A percentile compares a stretch with the other conserved stretches of the same genome.
Conservation (phyloP, 768 basidiomycete species). For the Tylopilus felleus region DNA sequence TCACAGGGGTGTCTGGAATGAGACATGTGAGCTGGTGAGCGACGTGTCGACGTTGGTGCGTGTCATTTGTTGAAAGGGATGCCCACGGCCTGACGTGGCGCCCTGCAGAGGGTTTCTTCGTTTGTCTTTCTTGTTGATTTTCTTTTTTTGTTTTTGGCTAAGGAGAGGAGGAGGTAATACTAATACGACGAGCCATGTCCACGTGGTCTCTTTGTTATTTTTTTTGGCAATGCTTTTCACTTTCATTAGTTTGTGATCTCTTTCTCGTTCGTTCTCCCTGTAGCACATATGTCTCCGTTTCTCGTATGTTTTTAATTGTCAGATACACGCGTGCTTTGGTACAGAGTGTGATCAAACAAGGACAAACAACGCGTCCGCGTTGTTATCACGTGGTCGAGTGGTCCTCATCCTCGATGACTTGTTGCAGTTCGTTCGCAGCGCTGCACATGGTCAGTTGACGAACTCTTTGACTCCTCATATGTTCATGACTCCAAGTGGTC, state of each 20-base stretch:
- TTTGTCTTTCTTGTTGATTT: slow-evolving; percentile 14
- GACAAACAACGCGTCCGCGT: slow-evolving; percentile 16
- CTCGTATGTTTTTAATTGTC: background rate
- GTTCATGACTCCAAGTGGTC: background rate
- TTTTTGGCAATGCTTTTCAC: slow-evolving; percentile 3
- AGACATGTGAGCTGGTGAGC: slow-evolving; percentile 25
- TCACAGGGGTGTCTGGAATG: slow-evolving; percentile 25
- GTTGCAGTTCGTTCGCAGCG: background rate
- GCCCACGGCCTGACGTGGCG: background rate
- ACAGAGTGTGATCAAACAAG: background rate
- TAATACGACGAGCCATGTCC: slow-evolving; percentile 13
- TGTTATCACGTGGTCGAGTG: slow-evolving; percentile 8
- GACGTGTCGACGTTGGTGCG: slow-evolving; percentile 5
- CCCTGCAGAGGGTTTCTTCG: background rate
- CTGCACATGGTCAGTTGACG: background rate
- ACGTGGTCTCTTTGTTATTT: background rate
- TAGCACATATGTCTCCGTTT: slow-evolving; percentile 1
- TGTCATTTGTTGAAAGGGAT: background rate
- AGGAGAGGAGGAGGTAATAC: slow-evolving; percentile 13
- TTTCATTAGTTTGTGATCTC: background rate
- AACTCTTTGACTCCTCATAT: background rate
- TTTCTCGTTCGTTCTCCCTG: background rate
- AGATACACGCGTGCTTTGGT: background rate
- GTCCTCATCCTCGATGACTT: background rate
- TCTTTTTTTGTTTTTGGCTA: slow-evolving; percentile 10